These are phyloP conservation scores for Cryptococcus sp. DNA, from an alignment of 1,284 basidiomycete species.

Conservation along the genomic window DNA sequence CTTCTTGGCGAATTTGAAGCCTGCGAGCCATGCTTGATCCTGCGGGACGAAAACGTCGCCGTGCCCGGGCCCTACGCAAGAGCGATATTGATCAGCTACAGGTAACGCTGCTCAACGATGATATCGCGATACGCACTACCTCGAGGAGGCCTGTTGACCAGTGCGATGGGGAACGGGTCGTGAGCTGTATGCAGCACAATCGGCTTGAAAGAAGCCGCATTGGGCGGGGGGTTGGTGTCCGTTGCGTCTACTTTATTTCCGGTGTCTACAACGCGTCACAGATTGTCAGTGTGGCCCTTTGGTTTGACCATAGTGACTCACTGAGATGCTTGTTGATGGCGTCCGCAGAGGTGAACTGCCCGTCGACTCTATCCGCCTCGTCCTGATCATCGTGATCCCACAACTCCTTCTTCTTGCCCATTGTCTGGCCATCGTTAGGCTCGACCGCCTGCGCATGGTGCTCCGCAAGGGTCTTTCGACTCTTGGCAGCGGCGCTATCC, in stretches of 20 bases:
- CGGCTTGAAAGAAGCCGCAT: slow-evolving; percentile 53
- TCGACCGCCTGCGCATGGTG: slow-evolving; percentile 22
- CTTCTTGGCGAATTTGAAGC: slow-evolving; percentile 64
- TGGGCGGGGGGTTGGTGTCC: slow-evolving; percentile 16
- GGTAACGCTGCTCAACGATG: too few relatives aligned
- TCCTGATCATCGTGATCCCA: slow-evolving; percentile 20
- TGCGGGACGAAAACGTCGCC: slow-evolving; percentile 58
- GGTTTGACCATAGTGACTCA: slow-evolving; percentile 6
- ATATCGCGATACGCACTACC: slow-evolving; percentile 52
- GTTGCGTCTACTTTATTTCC: slow-evolving; percentile 22
- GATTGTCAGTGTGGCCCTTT: too few relatives aligned
- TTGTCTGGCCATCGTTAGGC: slow-evolving; percentile 8
- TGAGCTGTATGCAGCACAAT: slow-evolving; percentile 61
- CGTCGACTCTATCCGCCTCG: slow-evolving; percentile 26
- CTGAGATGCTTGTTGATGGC: slow-evolving; percentile 27
- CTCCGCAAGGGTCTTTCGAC: slow-evolving; percentile 26
- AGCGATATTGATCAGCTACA: background rate
- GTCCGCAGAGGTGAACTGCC: slow-evolving; percentile 4
- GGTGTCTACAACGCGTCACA: slow-evolving; percentile 13
- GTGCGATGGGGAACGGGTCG: slow-evolving; percentile 65
- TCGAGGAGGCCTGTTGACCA: slow-evolving; percentile 68
- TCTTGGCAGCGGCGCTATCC: slow-evolving; percentile 16
- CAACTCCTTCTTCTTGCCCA: slow-evolving; percentile 9
- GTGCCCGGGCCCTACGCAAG: slow-evolving; percentile 27
- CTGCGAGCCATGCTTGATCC: slow-evolving; percentile 70